Conservation (phyloP, 345 rosid genomes). For the Raphanus raphanistrum region DNA sequence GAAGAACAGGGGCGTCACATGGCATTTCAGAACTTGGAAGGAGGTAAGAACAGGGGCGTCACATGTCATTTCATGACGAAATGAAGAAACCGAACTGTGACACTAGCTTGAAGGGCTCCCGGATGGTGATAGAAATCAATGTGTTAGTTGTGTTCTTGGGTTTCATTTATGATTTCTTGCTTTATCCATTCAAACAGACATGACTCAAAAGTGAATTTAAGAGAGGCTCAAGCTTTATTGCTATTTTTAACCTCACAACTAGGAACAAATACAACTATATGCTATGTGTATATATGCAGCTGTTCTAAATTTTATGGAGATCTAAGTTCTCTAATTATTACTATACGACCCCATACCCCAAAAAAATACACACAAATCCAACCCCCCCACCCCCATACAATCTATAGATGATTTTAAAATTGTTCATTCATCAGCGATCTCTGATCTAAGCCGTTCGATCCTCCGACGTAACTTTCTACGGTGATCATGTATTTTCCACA, state of each 20-base stretch:
- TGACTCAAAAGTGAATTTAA: background rate
- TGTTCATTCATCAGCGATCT: constrained; percentile 12
- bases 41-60: background rate
- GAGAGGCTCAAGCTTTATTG: background rate
- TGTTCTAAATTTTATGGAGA: constrained; percentile 12
- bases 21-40: background rate
- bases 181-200: background rate
- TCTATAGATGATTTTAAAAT: constrained; percentile 3
- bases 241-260: background rate
- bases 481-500: constrained; percentile 62
- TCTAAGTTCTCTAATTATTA: constrained; percentile 25
- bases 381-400: background rate
- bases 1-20: background rate
- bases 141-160: background rate
- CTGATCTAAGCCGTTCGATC: background rate
- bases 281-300: background rate
- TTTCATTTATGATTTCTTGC: background rate
- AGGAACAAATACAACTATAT: background rate
- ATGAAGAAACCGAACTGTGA: background rate
- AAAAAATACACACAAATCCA: constrained; percentile 23
- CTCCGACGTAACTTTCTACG: background rate
- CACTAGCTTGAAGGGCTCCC: background rate
- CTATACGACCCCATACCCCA: constrained; percentile 31
- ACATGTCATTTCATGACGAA: background rate
- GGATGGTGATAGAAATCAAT: background rate